phyloP scores from a whole-genome alignment of 305 asterid species.

The Solanum hybrid region DNA sequence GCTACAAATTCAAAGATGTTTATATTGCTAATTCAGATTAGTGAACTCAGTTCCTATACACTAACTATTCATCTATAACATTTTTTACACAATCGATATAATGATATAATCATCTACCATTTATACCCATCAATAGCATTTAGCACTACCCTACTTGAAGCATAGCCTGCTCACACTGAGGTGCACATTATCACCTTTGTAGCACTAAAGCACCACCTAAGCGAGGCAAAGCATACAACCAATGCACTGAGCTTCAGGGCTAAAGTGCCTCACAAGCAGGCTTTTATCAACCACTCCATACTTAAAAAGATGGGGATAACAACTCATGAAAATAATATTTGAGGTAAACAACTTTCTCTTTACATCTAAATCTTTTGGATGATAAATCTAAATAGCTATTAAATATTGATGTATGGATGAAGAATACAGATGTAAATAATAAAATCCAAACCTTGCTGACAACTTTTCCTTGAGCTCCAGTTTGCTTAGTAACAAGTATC shows the following conservation, averaged over 20 bases:
- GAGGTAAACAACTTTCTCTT: not conserved
- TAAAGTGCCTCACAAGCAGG: not conserved
- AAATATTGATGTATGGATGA: not conserved
- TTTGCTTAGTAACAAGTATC: constrained; percentile 91
- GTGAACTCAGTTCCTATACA: not conserved
- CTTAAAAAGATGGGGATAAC: not conserved
- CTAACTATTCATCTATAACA: not conserved
- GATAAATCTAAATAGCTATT: not conserved
- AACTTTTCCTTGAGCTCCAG: constrained; percentile 89
- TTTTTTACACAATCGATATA: not conserved
- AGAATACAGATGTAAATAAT: not conserved
- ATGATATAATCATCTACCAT: not conserved
- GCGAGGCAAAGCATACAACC: not conserved
- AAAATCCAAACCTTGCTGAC: constrained; percentile 82
- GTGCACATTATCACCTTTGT: not conserved
- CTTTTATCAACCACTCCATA: not conserved
- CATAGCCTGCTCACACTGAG: not conserved
- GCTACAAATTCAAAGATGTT: not conserved
- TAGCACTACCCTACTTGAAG: not conserved
- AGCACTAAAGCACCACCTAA: not conserved
- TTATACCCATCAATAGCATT: not conserved
- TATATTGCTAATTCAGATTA: not conserved
- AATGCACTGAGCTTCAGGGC: not conserved
- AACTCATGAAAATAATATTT: not conserved
- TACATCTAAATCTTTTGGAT: not conserved